phyloP scores from a whole-genome alignment of 2,329 filamentous ascomycete genomes.

The Colletotrichum higginsianum region DNA sequence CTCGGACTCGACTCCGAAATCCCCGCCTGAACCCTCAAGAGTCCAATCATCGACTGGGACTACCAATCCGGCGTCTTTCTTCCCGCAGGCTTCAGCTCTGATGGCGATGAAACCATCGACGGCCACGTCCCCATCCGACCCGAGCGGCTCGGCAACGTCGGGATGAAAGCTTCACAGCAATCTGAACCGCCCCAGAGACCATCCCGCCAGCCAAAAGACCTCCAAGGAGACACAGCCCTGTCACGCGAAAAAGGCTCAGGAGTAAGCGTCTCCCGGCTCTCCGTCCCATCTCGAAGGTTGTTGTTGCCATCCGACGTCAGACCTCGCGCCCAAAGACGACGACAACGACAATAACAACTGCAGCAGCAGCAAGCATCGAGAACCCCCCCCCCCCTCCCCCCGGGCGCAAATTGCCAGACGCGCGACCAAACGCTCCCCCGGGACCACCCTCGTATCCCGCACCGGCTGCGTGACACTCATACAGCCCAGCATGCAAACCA shows the following conservation, averaged over 20 bases:
- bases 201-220: neutral
- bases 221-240: neutral
- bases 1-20: no score
- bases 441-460: slow-evolving; percentile 1
- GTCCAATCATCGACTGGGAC: no score
- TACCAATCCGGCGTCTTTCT: no score
- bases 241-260: neutral
- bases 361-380: no score
- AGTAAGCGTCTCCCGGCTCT: neutral
- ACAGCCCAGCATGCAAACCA: slow-evolving; percentile 2
- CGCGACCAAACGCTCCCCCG: neutral
- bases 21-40: no score
- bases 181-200: neutral
- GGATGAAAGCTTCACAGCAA: neutral
- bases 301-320: no score
- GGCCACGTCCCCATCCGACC: neutral
- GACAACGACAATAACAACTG: no score
- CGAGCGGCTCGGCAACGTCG: neutral
- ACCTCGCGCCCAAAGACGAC: no score
- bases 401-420: no score
- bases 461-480: slow-evolving; percentile 12
- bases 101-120: neutral
- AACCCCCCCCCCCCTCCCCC: no score
- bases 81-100: neutral
- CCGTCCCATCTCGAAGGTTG: neutral